A percentile compares a stretch with the other conserved stretches of the same genome.
These are phyloP conservation scores for Colletotrichum sp. DNA, from an alignment of 2,329 filamentous ascomycete genomes.

Conservation along the genomic window DNA sequence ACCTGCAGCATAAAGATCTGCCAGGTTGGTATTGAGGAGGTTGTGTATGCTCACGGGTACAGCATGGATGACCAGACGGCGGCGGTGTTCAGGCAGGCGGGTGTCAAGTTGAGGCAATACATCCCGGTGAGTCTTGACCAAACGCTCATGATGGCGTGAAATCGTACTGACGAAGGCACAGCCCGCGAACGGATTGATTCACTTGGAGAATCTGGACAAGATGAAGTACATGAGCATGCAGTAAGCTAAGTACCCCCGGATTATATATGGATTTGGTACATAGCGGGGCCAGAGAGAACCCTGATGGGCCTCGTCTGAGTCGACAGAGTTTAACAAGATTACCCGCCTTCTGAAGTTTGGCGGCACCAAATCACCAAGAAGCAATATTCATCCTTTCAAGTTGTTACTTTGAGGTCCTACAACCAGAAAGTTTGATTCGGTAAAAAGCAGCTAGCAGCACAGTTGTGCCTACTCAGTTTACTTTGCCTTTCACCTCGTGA, in stretches of 20 bases:
- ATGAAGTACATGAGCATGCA: slow-evolving; percentile 34
- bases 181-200: slow-evolving; percentile 69
- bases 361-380: neutral
- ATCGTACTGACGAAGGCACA: slow-evolving; percentile 34
- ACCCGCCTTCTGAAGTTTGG: neutral
- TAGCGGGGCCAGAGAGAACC: neutral
- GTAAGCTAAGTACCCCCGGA: neutral
- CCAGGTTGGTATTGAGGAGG: slow-evolving; percentile 93
- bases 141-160: neutral
- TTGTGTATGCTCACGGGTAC: slow-evolving; percentile 92
- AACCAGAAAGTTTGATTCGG: neutral
- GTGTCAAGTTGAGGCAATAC: slow-evolving; percentile 86
- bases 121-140: slow-evolving; percentile 70
- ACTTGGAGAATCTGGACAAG: slow-evolving; percentile 66
- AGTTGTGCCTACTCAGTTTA: neutral
- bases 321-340: neutral
- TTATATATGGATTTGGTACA: neutral
- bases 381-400: neutral
- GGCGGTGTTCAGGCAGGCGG: slow-evolving; percentile 81
- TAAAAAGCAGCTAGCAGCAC: neutral
- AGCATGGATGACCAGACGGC: slow-evolving; percentile 91
- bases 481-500: neutral
- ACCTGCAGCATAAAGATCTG: slow-evolving; percentile 99
- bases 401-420: neutral
- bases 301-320: neutral